Evolutionary conservation across 2,329 filamentous ascomycete species (phyloP), one percentile per base, ranked within the genome.

Genomic region (Colletotrichum cordylinicola): DNA sequence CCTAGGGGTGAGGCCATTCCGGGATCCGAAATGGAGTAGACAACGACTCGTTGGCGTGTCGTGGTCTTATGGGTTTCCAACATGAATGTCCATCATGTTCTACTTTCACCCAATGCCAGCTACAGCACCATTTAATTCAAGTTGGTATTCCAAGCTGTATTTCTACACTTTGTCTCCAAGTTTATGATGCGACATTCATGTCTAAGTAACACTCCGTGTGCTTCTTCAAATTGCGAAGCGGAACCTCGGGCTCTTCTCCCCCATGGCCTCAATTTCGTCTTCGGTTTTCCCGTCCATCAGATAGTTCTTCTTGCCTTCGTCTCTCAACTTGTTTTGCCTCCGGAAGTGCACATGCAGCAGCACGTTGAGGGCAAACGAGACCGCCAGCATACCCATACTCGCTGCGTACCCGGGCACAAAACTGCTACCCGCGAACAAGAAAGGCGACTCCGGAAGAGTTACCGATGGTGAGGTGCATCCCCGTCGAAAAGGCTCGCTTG

Each of bases 401-500:
- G 90, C 88, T 7, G 83, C 87, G 71, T 91, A 90, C 1, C 90
- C 90, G n/a, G 83, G 85, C 12, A 87, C 80, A 72, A 87, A 91
- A 1, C 84, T 82, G 0, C 79, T 78, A 1, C 83, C 82, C 4
- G 85, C 84, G 74, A 90, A 91, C 0, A 91, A 82, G 80, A 93
- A 93, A 3, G 91, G 90, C 2, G 90, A 94, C 91, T 8, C 92
- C 92, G 84, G 72, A 92, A 89, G 15, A 76, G 61, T 78, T 78
- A 2, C 76, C 76, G 3, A 78, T 76, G 18, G 66, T 72, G 27
- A 75, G 67, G 35, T 74, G 73, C n/a, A 78, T 67, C 8, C 76
- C 76, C 1, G 75, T 71, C 0, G 72, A 74, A 24, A 77, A 66
- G 4, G 77, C 75, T 6, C 77, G 76, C 48, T 78, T 78, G 16